A percentile compares a stretch with the other conserved stretches of the same genome.
These are phyloP conservation scores for Suillus sp. DNA, from an alignment of 768 basidiomycete genomes.

Conservation along the genomic window DNA sequence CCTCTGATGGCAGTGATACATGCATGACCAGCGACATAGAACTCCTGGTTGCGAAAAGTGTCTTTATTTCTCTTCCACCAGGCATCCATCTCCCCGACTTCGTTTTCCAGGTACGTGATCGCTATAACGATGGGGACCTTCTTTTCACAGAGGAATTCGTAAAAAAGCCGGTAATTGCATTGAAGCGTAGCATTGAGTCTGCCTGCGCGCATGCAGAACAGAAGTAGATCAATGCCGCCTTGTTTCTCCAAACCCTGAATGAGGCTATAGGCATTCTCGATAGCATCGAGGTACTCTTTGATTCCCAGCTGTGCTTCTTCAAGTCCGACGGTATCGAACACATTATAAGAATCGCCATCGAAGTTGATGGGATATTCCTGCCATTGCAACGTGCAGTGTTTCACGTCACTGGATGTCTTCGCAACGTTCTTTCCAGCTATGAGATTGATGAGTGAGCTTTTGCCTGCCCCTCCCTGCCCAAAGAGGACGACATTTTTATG, in stretches of 20 bases:
- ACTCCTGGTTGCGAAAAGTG: constrained; percentile 32
- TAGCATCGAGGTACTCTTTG: constrained; percentile 26
- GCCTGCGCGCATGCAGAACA: constrained; percentile 27
- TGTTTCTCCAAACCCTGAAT: constrained; percentile 33
- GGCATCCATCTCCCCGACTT: constrained; percentile 31
- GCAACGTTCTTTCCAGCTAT: constrained; percentile 23
- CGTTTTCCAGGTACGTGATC: constrained; percentile 42
- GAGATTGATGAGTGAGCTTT: constrained; percentile 21
- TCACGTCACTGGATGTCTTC: constrained; percentile 29
- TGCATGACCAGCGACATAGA: constrained; percentile 20
- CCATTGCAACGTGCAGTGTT: constrained; percentile 39
- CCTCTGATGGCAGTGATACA: constrained; percentile 42
- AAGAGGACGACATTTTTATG: constrained; percentile 39
- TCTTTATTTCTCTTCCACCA: constrained; percentile 42
- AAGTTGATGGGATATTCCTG: constrained; percentile 30
- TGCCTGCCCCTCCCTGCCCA: constrained; percentile 43
- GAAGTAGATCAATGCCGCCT: constrained; percentile 42
- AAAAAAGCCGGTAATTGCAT: constrained; percentile 42
- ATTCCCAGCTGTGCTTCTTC: constrained; percentile 32
- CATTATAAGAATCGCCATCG: constrained; percentile 18
- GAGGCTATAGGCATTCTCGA: constrained; percentile 34
- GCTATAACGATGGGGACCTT: constrained; percentile 41
- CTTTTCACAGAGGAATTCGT: constrained; percentile 39
- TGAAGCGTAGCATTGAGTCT: constrained; percentile 35
- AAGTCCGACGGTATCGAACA: constrained; percentile 20